Evolutionary conservation across 352 stramenopile genomes (phyloP).

Genomic region (Pythium brachiatum): DNA sequence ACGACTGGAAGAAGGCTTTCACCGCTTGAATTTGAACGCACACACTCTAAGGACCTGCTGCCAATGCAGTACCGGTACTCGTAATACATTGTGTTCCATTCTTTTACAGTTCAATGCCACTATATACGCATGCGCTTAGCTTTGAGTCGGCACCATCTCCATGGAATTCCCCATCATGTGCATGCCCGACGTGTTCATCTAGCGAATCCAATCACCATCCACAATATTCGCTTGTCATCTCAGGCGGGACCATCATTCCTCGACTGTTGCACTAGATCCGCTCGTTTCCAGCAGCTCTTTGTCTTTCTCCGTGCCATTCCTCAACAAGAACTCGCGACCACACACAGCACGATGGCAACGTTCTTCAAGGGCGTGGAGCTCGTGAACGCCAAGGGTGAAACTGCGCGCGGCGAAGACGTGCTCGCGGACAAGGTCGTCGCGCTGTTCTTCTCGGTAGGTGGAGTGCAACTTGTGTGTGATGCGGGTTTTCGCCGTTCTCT

Average conservation of each 20-base stretch:
- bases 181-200: background rate
- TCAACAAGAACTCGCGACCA: background rate
- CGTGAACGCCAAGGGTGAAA: conserved; percentile 49
- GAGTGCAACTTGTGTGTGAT: background rate
- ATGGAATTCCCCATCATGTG: too few relatives aligned
- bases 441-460: conserved; percentile 71
- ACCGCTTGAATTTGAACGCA: conserved; percentile 15
- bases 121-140: too few relatives aligned
- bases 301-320: background rate
- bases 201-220: background rate
- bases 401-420: conserved; percentile 36
- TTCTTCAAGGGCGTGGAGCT: conserved; percentile 52
- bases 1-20: conserved; percentile 37
- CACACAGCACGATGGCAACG: conserved; percentile 6
- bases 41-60: too few relatives aligned
- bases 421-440: conserved; percentile 51
- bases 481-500: too few relatives aligned
- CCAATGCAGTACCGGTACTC: too few relatives aligned
- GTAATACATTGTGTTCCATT: too few relatives aligned
- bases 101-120: too few relatives aligned
- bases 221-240: background rate
- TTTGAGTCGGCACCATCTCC: too few relatives aligned
- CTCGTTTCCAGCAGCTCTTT: background rate
- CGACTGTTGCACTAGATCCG: background rate
- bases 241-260: background rate